Evolutionary conservation across 2,329 filamentous ascomycete species (phyloP).

Genomic region (Alternaria tenuissima): DNA sequence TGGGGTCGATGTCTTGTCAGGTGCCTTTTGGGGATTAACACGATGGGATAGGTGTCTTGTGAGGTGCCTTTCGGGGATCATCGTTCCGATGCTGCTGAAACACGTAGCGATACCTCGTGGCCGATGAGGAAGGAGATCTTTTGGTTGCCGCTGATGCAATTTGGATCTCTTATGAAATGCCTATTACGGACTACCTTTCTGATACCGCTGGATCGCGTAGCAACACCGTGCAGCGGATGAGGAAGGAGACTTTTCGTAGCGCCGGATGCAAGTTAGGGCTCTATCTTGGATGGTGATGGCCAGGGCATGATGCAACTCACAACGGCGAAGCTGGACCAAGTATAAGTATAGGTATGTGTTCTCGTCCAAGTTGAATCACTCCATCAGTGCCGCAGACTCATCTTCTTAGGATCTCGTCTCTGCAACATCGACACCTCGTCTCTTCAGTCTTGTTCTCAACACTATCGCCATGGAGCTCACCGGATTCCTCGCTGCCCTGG

Average conservation of each 20-base stretch:
- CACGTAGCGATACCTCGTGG: slow-evolving; percentile 10
- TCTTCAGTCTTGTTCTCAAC: slow-evolving; percentile 33
- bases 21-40: slow-evolving; percentile 25
- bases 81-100: slow-evolving; percentile 18
- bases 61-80: slow-evolving; percentile 17
- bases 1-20: slow-evolving; percentile 20
- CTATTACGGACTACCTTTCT: slow-evolving; percentile 20
- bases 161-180: slow-evolving; percentile 16
- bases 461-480: slow-evolving; percentile 50
- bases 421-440: slow-evolving; percentile 29
- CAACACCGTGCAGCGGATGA: slow-evolving; percentile 21
- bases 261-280: slow-evolving; percentile 12
- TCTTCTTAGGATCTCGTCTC: slow-evolving; percentile 35
- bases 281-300: slow-evolving; percentile 2
- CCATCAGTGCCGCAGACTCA: slow-evolving; percentile 26
- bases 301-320: slow-evolving; percentile 12
- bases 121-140: slow-evolving; percentile 30
- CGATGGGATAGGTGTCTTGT: slow-evolving; percentile 7
- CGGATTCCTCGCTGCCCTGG: slow-evolving; percentile 51
- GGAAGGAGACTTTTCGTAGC: slow-evolving; percentile 25
- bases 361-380: slow-evolving; percentile 7
- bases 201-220: slow-evolving; percentile 17
- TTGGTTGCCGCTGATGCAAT: slow-evolving; percentile 13
- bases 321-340: slow-evolving; percentile 8
- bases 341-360: slow-evolving; percentile 30